A percentile compares a stretch with the other conserved stretches of the same genome.
Evolutionary conservation across 2,329 filamentous ascomycete genomes (phyloP).

Genomic region (Sporothrix humicola): DNA sequence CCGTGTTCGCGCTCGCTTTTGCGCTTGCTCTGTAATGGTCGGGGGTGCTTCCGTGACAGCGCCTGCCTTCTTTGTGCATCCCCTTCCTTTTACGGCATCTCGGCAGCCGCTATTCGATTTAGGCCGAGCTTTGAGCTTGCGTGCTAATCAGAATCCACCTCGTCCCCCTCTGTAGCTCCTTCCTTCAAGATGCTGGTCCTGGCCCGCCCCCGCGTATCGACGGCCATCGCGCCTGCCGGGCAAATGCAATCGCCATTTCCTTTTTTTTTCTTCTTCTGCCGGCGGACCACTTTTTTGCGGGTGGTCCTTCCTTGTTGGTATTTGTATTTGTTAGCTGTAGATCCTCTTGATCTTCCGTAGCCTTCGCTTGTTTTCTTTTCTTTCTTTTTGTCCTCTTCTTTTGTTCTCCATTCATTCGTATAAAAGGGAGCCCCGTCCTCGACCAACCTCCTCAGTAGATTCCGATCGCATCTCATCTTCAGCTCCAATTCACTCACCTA

Average conservation of each 20-base stretch:
- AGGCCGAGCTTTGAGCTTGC: not conserved
- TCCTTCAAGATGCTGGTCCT: not conserved
- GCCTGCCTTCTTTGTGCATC: not conserved
- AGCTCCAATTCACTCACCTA: not conserved
- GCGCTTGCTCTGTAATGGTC: slow-evolving; percentile 2
- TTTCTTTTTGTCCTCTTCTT: slow-evolving; percentile 11
- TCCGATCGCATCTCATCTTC: not conserved
- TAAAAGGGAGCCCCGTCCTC: not conserved
- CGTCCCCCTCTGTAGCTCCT: not conserved
- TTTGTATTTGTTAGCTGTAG: not conserved
- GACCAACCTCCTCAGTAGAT: not conserved
- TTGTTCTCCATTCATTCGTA: not conserved
- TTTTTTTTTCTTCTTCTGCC: not conserved
- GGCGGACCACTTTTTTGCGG: slow-evolving; percentile 18
- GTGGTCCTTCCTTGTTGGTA: too few species aligned
- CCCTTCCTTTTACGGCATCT: slow-evolving; percentile 3
- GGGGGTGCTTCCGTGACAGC: not conserved
- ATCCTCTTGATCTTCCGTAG: slow-evolving; percentile 16
- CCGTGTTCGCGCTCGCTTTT: not conserved
- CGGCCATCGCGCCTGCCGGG: slow-evolving; percentile 19
- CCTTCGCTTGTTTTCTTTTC: slow-evolving; percentile 16
- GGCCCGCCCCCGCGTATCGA: slow-evolving; percentile 15
- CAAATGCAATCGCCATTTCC: not conserved
- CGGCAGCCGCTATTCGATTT: slow-evolving; percentile 4
- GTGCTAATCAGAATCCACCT: slow-evolving; percentile 16